Conservation (phyloP, 148 eudicot genomes). For the Fallopia convolvulus region DNA sequence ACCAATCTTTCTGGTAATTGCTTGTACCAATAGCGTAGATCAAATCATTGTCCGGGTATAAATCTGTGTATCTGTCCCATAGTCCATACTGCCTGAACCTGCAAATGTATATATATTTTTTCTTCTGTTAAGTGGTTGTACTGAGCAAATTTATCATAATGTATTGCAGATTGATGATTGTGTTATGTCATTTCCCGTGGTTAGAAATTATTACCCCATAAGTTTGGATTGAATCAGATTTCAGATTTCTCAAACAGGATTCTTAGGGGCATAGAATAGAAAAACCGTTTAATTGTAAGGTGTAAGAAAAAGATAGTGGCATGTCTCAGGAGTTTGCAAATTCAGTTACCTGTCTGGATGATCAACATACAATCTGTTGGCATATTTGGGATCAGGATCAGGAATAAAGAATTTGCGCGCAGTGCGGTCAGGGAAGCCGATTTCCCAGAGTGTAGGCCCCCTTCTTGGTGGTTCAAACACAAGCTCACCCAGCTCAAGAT, state of each 20-base stretch:
- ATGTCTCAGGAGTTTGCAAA: background rate
- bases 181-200: no score
- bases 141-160: background rate
- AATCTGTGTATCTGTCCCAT: conserved; percentile 13
- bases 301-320: background rate
- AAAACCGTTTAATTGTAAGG: no score
- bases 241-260: no score
- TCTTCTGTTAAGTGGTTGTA: no score
- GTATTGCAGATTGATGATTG: background rate
- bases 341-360: conserved; percentile 18
- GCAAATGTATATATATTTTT: background rate
- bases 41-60: conserved; percentile 10
- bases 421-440: conserved; percentile 46
- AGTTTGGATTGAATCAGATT: no score
- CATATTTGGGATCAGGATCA: conserved; percentile 38
- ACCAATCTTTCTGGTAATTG: conserved; percentile 11
- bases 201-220: background rate
- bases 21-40: conserved; percentile 6
- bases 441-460: conserved; percentile 50
- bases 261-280: no score
- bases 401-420: conserved; percentile 46
- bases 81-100: conserved; percentile 14
- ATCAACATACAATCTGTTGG: conserved; percentile 31
- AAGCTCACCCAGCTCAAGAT: conserved; percentile 29
- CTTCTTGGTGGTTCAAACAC: conserved; percentile 44